Percentiles rank a stretch among this genome's conserved stretches.
Conservation (phyloP, 2,329 filamentous ascomycete genomes). For the Sporothrix curviconia region DNA sequence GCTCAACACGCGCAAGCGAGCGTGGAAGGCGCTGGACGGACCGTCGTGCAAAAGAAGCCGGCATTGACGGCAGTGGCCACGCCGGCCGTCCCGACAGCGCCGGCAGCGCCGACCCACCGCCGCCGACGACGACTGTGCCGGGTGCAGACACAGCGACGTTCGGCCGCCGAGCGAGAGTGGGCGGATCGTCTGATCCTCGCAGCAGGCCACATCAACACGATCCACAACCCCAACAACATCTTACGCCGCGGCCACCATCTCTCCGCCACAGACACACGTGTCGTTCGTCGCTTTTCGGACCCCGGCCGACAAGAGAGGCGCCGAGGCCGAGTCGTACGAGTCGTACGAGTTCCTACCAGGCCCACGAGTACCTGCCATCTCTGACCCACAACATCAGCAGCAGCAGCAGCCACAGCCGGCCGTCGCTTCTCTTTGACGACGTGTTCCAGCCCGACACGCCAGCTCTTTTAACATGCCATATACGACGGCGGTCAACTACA, state of each 20-base stretch:
- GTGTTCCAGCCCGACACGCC: conserved; percentile 19
- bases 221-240: background rate
- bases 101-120: background rate
- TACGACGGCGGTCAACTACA: conserved; percentile 18
- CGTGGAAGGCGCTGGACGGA: conserved; percentile 17
- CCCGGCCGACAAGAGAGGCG: background rate
- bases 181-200: background rate
- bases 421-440: conserved; percentile 10
- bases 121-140: background rate
- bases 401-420: too few relatives aligned
- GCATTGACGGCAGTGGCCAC: too few relatives aligned
- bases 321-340: background rate
- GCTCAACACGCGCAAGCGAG: conserved; percentile 17
- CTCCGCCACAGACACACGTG: background rate
- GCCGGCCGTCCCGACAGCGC: background rate
- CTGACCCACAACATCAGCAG: background rate
- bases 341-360: background rate
- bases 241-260: background rate
- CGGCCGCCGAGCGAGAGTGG: background rate
- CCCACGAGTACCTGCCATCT: background rate
- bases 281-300: background rate
- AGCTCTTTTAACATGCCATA: conserved; percentile 21
- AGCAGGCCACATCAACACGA: background rate
- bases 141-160: background rate
- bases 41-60: conserved; percentile 13